Conservation (phyloP, 441 rosid genomes). For the Erodium moschatum region DNA sequence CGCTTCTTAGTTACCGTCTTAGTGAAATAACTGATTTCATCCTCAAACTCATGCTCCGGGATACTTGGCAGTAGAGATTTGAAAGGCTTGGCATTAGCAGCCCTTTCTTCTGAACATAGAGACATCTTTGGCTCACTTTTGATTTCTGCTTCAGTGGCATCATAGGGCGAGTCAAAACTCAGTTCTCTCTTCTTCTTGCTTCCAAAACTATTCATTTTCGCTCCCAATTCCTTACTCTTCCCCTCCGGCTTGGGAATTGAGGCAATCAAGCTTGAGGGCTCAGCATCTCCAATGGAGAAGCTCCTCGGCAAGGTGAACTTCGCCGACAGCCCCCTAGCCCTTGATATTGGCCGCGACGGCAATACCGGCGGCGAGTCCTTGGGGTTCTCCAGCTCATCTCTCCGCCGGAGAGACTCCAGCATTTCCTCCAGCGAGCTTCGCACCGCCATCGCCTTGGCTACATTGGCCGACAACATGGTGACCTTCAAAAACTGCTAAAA, state of each 20-base stretch:
- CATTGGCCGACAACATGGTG: not conserved
- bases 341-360: constrained; percentile 82
- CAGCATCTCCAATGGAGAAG: constrained; percentile 17
- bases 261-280: constrained; percentile 17
- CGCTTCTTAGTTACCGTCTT: constrained; percentile 48
- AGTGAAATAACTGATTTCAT: constrained; percentile 63
- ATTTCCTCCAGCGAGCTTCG: constrained; percentile 93
- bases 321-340: constrained; percentile 70
- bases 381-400: constrained; percentile 60
- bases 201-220: constrained; percentile 55
- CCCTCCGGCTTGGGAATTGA: constrained; percentile 36
- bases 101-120: constrained; percentile 19
- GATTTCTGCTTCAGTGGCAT: constrained; percentile 19
- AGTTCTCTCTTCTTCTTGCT: constrained; percentile 65
- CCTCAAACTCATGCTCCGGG: constrained; percentile 51
- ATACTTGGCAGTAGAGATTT: not conserved
- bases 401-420: constrained; percentile 68
- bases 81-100: not conserved
- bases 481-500: not conserved
- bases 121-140: constrained; percentile 18
- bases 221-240: constrained; percentile 54
- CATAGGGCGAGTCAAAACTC: constrained; percentile 55
- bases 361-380: constrained; percentile 81
- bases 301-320: constrained; percentile 60
- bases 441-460: constrained; percentile 24